A percentile compares a stretch with the other conserved stretches of the same genome.
These are phyloP conservation scores for Ascochyta pisi DNA, from an alignment of 2,329 filamentous ascomycete species.

Conservation along the genomic window DNA sequence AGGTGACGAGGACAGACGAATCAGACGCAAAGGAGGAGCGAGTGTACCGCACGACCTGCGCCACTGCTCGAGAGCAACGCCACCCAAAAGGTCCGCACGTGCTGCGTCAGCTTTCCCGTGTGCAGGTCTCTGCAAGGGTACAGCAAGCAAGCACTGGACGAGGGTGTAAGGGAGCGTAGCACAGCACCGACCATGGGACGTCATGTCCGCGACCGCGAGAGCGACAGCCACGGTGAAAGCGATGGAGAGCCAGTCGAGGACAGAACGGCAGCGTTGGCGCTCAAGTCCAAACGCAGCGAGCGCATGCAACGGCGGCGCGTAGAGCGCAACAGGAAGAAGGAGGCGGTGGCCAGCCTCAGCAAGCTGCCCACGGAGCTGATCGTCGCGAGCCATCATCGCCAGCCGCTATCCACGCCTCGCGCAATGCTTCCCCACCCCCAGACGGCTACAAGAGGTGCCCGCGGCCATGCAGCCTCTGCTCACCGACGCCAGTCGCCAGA, in stretches of 20 bases:
- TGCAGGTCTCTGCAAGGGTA: too few species aligned
- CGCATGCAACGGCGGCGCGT: slow-evolving; percentile 54
- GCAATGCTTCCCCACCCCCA: slow-evolving; percentile 61
- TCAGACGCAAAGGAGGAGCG: slow-evolving; percentile 14
- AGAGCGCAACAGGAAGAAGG: slow-evolving; percentile 36
- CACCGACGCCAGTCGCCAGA: slow-evolving; percentile 52
- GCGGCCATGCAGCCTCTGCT: slow-evolving; percentile 47
- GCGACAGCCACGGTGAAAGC: slow-evolving; percentile 35
- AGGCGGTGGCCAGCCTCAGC: slow-evolving; percentile 48
- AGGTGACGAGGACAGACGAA: slow-evolving; percentile 18
- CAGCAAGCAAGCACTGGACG: too few species aligned
- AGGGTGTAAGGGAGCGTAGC: not conserved
- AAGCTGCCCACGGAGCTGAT: slow-evolving; percentile 63
- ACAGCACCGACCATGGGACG: slow-evolving; percentile 26
- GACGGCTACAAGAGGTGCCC: slow-evolving; percentile 53
- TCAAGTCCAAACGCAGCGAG: slow-evolving; percentile 62
- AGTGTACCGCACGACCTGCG: not conserved
- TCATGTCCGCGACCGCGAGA: not conserved
- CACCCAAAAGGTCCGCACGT: too few species aligned
- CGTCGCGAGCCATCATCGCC: slow-evolving; percentile 56
- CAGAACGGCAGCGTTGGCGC: slow-evolving; percentile 56
- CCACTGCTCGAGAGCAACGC: too few species aligned
- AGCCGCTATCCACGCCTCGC: slow-evolving; percentile 60
- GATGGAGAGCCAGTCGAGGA: slow-evolving; percentile 57
- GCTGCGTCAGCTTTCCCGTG: too few species aligned